Percentiles rank a stretch among this genome's conserved stretches.
phyloP scores from a whole-genome alignment of 164 flowering plant genomes.

The Sextonia rubra region DNA sequence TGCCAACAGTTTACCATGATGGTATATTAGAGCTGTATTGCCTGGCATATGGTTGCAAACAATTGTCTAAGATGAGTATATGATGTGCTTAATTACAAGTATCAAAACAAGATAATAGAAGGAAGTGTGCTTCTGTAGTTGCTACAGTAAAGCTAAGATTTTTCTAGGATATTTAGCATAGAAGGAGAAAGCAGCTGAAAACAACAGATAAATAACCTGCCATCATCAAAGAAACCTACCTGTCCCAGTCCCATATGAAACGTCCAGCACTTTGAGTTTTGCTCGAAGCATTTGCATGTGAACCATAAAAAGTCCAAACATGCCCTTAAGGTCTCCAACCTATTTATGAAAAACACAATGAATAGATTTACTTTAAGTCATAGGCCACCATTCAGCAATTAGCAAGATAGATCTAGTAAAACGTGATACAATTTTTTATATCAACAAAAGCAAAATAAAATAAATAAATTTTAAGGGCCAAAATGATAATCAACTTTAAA shows the following conservation, averaged over 20 bases:
- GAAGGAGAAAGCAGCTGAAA: neutral
- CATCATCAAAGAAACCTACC: slow-evolving; percentile 31
- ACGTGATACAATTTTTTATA: neutral
- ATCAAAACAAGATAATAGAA: neutral
- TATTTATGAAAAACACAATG: slow-evolving; percentile 25
- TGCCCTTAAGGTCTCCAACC: slow-evolving; percentile 89
- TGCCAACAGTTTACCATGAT: slow-evolving; percentile 87
- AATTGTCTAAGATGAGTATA: slow-evolving; percentile 10
- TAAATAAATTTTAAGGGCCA: no score
- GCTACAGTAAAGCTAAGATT: neutral
- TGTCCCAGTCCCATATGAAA: slow-evolving; percentile 72
- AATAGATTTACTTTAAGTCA: neutral
- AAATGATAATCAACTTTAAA: no score
- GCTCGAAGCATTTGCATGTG: slow-evolving; percentile 65
- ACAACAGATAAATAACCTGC: neutral
- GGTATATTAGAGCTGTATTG: slow-evolving; percentile 86
- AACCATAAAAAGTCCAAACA: slow-evolving; percentile 77
- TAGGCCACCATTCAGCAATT: neutral
- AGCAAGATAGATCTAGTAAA: neutral
- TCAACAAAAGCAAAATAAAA: no score
- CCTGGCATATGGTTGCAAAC: slow-evolving; percentile 36
- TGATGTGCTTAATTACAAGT: neutral
- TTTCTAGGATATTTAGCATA: neutral
- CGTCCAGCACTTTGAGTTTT: slow-evolving; percentile 73
- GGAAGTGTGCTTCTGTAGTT: neutral